Conservation (phyloP, 345 rosid species). For the Anacardium occidentale region DNA sequence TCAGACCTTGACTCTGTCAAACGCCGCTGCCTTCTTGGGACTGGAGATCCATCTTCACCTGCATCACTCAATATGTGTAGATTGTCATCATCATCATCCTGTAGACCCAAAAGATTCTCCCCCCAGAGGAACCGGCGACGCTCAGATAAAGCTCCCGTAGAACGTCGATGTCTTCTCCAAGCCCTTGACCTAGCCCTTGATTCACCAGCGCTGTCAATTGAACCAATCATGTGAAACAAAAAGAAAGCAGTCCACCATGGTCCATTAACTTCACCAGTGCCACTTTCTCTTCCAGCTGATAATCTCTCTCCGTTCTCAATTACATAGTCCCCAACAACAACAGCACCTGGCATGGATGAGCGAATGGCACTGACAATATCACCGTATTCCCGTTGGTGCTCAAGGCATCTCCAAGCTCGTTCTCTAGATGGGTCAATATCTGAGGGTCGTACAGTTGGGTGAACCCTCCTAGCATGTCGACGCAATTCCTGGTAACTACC, state of each 20-base stretch:
- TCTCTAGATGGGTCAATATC: conserved; percentile 84
- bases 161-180: conserved; percentile 72
- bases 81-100: conserved; percentile 53
- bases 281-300: conserved; percentile 52
- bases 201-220: conserved; percentile 54
- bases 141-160: conserved; percentile 49
- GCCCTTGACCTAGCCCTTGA: conserved; percentile 67
- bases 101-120: conserved; percentile 79
- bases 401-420: conserved; percentile 81
- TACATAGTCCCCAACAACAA: conserved; percentile 92
- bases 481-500: conserved; percentile 88
- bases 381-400: conserved; percentile 73
- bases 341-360: conserved; percentile 88
- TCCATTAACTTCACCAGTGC: conserved; percentile 43
- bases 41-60: conserved; percentile 50
- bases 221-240: conserved; percentile 81
- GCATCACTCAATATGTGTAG: conserved; percentile 47
- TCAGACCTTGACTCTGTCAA: conserved; percentile 62
- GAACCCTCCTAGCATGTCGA: conserved; percentile 80
- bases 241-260: conserved; percentile 72
- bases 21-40: conserved; percentile 75
- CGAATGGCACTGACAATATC: conserved; percentile 86
- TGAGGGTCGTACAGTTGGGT: conserved; percentile 73
- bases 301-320: conserved; percentile 81
- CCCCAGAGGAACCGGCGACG: conserved; percentile 85